Evolutionary conservation across 2,329 filamentous ascomycete species (phyloP).

Genomic region (Torrubiella hemipterigena): DNA sequence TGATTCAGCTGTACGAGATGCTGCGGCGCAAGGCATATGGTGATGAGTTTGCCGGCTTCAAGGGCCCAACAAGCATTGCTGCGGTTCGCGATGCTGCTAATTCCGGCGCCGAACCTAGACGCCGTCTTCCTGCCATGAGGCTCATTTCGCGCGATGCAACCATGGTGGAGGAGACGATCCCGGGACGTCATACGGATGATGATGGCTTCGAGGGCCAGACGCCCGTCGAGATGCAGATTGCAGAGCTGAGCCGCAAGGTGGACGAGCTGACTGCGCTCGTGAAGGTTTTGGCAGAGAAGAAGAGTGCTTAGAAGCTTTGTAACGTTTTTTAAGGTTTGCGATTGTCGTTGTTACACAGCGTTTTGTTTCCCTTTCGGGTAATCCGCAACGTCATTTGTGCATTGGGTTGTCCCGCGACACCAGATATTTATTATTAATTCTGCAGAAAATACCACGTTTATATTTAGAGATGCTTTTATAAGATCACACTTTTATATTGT

Average conservation of each 20-base stretch:
- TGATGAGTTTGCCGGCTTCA: slow-evolving; percentile 35
- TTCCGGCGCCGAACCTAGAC: slow-evolving; percentile 1
- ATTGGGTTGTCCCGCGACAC: too few species aligned
- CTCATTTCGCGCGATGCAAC: slow-evolving; percentile 1
- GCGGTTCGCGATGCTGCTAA: slow-evolving; percentile 6
- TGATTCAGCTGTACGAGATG: slow-evolving; percentile 57
- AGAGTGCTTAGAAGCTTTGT: slow-evolving; percentile 1
- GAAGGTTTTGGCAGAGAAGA: neutral
- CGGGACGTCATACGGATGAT: too few species aligned
- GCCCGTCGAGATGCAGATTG: too few species aligned
- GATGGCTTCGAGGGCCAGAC: neutral
- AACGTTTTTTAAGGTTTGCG: too few species aligned
- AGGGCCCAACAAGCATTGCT: slow-evolving; percentile 24
- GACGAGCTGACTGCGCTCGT: neutral
- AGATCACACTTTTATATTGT: too few species aligned
- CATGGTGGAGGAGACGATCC: neutral
- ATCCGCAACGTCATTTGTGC: too few species aligned
- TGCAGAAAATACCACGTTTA: too few species aligned
- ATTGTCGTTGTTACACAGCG: too few species aligned
- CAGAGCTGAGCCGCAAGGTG: neutral
- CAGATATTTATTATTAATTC: too few species aligned
- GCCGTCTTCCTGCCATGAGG: slow-evolving; percentile 8
- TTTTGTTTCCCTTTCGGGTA: too few species aligned
- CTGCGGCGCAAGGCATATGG: slow-evolving; percentile 24
- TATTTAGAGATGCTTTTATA: too few species aligned